A percentile compares a stretch with the other conserved stretches of the same genome.
phyloP scores from a whole-genome alignment of 2,329 filamentous ascomycete genomes.

The Alternaria sp. region DNA sequence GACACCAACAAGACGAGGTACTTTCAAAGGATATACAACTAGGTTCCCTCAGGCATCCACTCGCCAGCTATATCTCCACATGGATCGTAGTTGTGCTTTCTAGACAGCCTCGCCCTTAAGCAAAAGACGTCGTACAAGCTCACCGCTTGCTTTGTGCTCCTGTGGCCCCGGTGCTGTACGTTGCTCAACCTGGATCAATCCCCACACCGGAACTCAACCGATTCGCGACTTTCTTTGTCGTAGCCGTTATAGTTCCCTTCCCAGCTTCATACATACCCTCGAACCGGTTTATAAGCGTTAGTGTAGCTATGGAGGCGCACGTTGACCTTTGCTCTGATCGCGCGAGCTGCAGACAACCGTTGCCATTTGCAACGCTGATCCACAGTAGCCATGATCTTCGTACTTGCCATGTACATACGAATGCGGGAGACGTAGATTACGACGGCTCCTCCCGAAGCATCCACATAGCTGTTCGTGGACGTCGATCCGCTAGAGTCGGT shows the following conservation, averaged over 20 bases:
- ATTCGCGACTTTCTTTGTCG: conserved; percentile 23
- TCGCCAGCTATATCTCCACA: background rate
- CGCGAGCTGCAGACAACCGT: conserved; percentile 30
- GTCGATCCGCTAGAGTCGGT: background rate
- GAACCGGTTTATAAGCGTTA: conserved; percentile 6
- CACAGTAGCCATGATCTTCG: background rate
- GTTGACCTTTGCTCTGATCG: conserved; percentile 15
- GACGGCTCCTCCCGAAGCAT: background rate
- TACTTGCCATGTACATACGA: background rate
- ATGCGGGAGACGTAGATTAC: background rate
- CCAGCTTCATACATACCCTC: background rate
- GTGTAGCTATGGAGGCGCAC: background rate
- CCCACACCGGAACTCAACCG: conserved; percentile 25
- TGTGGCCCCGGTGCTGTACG: conserved; percentile 16
- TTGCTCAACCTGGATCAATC: conserved; percentile 23
- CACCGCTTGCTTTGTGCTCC: conserved; percentile 31
- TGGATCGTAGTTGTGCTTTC: background rate
- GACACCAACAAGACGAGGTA: background rate
- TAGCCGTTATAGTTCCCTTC: background rate
- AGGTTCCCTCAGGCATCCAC: background rate
- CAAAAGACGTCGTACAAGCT: conserved; percentile 26
- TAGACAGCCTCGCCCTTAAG: background rate
- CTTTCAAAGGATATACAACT: background rate
- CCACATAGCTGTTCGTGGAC: background rate
- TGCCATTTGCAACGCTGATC: conserved; percentile 13